These are phyloP conservation scores for Vachellia collinsii DNA, from an alignment of 306 rosid genomes.

Conservation along the genomic window DNA sequence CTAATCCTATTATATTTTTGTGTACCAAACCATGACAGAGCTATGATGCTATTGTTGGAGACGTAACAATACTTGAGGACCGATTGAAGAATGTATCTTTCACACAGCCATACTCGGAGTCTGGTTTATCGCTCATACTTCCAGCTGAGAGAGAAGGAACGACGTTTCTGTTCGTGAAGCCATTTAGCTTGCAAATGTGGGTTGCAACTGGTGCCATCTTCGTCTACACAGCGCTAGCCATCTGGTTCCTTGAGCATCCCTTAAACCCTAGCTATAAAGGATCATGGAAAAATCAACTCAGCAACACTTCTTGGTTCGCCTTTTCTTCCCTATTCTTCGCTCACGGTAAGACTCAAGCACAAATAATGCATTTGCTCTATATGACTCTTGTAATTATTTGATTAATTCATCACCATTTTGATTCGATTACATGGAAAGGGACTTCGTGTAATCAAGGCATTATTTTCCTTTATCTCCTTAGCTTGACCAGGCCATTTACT, in stretches of 20 bases:
- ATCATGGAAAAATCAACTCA: conserved; percentile 57
- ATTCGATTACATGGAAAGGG: too few relatives aligned
- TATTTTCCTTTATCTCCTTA: too few relatives aligned
- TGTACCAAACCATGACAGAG: conserved; percentile 38
- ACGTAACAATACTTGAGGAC: conserved; percentile 55
- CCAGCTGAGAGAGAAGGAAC: conserved; percentile 45
- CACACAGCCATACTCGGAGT: conserved; percentile 69
- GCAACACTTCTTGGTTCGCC: conserved; percentile 66
- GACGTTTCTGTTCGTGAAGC: conserved; percentile 62
- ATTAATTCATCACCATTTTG: too few relatives aligned
- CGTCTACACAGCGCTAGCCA: conserved; percentile 55
- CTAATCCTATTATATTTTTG: background rate
- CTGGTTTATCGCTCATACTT: conserved; percentile 56
- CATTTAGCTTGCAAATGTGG: conserved; percentile 66
- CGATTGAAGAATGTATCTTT: conserved; percentile 49
- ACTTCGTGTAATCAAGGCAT: too few relatives aligned
- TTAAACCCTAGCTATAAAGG: conserved; percentile 59
- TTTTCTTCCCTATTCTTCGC: conserved; percentile 69
- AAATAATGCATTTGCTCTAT: background rate
- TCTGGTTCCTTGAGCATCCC: conserved; percentile 70
- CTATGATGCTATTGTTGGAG: conserved; percentile 62
- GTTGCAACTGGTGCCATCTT: conserved; percentile 41
- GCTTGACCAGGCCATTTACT: too few relatives aligned
- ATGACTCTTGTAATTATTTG: background rate
- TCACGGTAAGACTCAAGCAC: conserved; percentile 54